These are phyloP conservation scores for Lathyrus sativus DNA, from an alignment of 306 rosid species.

Conservation along the genomic window DNA sequence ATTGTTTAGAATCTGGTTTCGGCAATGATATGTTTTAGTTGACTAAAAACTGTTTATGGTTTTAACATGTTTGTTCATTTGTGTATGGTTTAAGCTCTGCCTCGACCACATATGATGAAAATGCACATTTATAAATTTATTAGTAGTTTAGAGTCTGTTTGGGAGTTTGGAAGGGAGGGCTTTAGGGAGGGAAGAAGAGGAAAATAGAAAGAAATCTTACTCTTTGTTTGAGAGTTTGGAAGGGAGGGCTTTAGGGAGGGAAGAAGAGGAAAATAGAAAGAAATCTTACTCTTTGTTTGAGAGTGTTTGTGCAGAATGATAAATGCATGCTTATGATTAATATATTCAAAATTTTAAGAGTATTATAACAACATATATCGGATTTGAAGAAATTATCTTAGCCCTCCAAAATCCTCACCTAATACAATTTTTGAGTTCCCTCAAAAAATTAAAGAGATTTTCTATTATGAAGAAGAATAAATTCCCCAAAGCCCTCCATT, in stretches of 20 bases:
- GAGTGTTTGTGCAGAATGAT: background rate
- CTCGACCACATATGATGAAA: background rate
- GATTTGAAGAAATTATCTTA: too few species aligned
- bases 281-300: background rate
- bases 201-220: background rate
- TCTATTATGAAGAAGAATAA: background rate
- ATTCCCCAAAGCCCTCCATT: background rate
- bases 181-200: background rate
- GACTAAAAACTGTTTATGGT: background rate
- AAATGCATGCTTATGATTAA: background rate
- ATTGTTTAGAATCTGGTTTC: constrained; percentile 20
- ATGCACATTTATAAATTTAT: background rate
- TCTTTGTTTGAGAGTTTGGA: background rate
- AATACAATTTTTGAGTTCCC: background rate
- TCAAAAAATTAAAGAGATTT: background rate
- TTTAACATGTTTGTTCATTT: background rate
- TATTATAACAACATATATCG: background rate
- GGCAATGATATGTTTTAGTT: constrained; percentile 20
- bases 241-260: background rate
- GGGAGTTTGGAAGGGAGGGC: background rate
- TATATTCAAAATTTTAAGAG: background rate
- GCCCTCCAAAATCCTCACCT: background rate
- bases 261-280: background rate
- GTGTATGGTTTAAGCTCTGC: background rate
- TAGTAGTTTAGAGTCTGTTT: constrained; percentile 18